These are phyloP conservation scores for Verticillium longisporum DNA, from an alignment of 2,329 filamentous ascomycete species.

Conservation along the genomic window DNA sequence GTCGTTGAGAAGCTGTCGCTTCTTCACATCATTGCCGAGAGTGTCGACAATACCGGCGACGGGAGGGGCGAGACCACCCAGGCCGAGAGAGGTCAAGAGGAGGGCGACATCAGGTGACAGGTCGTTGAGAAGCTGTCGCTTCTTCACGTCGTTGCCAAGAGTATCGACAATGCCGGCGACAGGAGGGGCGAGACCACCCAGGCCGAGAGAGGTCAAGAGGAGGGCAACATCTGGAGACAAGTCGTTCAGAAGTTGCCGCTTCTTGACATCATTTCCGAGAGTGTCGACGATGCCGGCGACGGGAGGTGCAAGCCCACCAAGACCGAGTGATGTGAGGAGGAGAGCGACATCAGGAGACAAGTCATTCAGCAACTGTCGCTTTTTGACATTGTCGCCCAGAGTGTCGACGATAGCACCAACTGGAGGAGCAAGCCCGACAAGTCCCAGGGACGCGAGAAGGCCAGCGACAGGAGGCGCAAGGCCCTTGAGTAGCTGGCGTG, in stretches of 20 bases:
- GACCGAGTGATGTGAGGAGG: background rate
- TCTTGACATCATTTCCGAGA: background rate
- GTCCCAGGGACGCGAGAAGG: background rate
- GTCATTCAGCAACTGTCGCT: background rate
- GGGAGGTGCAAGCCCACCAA: background rate
- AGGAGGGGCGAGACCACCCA: background rate
- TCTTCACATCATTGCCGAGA: background rate
- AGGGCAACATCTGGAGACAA: too few relatives aligned
- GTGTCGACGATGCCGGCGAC: background rate
- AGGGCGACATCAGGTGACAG: too few relatives aligned
- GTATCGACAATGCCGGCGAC: background rate
- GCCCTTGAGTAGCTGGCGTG: background rate
- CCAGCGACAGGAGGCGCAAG: background rate
- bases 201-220: background rate
- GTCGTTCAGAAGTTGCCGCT: background rate
- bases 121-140: background rate
- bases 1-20: background rate
- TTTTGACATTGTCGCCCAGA: background rate
- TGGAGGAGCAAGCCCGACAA: background rate
- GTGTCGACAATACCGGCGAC: background rate
- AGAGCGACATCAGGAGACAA: background rate
- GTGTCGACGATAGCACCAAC: background rate
- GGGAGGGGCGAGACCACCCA: background rate
- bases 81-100: background rate
- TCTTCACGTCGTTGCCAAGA: background rate